Percentiles rank a stretch among this genome's conserved stretches.
phyloP scores from a whole-genome alignment of 805 yeast genomes.

The Sungouiozyma ichnusensis region DNA sequence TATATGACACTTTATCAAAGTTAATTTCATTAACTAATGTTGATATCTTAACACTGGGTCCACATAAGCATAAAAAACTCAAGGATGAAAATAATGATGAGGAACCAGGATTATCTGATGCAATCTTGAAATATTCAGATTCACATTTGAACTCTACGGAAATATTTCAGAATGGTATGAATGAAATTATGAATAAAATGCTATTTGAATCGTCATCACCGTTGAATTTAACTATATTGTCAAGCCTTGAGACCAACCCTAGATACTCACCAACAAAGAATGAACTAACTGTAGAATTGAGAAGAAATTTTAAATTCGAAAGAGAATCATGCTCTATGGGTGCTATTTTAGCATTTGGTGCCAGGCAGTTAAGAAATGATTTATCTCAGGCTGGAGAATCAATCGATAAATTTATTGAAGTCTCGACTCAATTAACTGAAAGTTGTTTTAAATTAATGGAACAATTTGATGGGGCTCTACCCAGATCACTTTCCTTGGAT shows the following conservation, averaged over 20 bases:
- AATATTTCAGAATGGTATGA: slow-evolving; percentile 30
- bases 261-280: slow-evolving; percentile 15
- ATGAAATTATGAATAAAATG: slow-evolving; percentile 33
- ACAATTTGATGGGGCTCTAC: slow-evolving; percentile 25
- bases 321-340: slow-evolving; percentile 45
- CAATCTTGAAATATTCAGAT: neutral
- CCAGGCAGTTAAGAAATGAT: slow-evolving; percentile 27
- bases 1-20: slow-evolving; percentile 5
- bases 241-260: slow-evolving; percentile 5
- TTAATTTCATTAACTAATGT: slow-evolving; percentile 4
- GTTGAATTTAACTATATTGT: slow-evolving; percentile 5
- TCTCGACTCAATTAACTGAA: slow-evolving; percentile 36
- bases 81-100: neutral
- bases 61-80: neutral
- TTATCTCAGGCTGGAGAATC: neutral
- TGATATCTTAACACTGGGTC: slow-evolving; percentile 3
- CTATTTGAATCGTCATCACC: slow-evolving; percentile 38
- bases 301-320: slow-evolving; percentile 28
- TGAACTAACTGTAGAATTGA: slow-evolving; percentile 15
- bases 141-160: slow-evolving; percentile 3
- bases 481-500: slow-evolving; percentile 22
- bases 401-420: slow-evolving; percentile 20
- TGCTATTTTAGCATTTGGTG: slow-evolving; percentile 42
- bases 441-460: slow-evolving; percentile 40
- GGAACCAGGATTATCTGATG: neutral